A percentile compares a stretch with the other conserved stretches of the same genome.
Conservation (phyloP, 2,329 filamentous ascomycete genomes). For the Xylariaceae sp. region DNA sequence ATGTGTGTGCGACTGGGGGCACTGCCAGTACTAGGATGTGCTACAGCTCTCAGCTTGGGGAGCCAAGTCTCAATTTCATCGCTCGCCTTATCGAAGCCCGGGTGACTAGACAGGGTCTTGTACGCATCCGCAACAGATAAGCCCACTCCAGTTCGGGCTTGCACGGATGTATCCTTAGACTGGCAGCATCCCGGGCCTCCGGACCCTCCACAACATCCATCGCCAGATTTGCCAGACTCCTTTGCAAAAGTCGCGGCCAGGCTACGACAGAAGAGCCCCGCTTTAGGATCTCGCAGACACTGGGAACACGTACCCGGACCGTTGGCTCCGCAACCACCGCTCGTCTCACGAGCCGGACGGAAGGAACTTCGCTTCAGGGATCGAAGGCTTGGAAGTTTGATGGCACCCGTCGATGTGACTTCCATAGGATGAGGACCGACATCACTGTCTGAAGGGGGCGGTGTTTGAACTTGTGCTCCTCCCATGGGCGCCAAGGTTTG, state of each 20-base stretch:
- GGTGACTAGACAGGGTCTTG: constrained; percentile 73
- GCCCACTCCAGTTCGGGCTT: constrained; percentile 46
- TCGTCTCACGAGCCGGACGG: constrained; percentile 22
- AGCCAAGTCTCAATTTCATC: constrained; percentile 76
- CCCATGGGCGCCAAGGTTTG: constrained; percentile 40
- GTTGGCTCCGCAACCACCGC: constrained; percentile 57
- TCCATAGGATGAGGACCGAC: constrained; percentile 56
- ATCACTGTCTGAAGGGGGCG: constrained; percentile 61
- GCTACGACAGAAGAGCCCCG: constrained; percentile 79
- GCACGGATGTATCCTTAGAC: constrained; percentile 31
- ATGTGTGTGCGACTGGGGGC: constrained; percentile 55
- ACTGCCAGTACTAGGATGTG: constrained; percentile 36
- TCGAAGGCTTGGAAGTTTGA: constrained; percentile 54
- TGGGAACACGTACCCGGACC: constrained; percentile 78
- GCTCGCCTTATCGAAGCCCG: constrained; percentile 70
- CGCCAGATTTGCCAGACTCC: constrained; percentile 30
- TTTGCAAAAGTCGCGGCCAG: constrained; percentile 65
- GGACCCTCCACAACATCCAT: constrained; percentile 61
- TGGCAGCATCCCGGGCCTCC: constrained; percentile 65
- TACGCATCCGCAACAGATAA: constrained; percentile 75
- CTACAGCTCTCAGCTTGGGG: constrained; percentile 65
- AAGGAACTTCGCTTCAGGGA: constrained; percentile 32
- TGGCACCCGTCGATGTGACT: constrained; percentile 57
- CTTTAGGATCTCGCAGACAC: constrained; percentile 73
- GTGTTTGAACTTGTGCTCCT: constrained; percentile 53